Evolutionary conservation across 2,329 filamentous ascomycete species (phyloP).

Genomic region (Didymella segeticola): DNA sequence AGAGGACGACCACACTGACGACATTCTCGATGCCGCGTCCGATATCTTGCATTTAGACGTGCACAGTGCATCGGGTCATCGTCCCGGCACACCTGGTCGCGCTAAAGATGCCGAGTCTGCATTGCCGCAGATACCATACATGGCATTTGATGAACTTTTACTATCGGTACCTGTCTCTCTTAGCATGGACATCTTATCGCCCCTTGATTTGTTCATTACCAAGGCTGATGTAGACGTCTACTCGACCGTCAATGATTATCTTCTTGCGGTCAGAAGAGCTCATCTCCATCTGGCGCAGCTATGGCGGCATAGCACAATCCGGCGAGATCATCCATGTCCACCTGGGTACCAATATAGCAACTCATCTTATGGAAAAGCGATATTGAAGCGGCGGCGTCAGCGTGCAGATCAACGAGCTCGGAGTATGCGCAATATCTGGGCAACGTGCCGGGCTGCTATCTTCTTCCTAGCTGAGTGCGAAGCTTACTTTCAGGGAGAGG

Average conservation of each 20-base stretch:
- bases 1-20: slow-evolving; percentile 76
- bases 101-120: slow-evolving; percentile 40
- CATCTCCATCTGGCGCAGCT: slow-evolving; percentile 84
- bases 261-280: slow-evolving; percentile 83
- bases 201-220: slow-evolving; percentile 86
- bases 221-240: slow-evolving; percentile 79
- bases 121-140: slow-evolving; percentile 48
- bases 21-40: slow-evolving; percentile 81
- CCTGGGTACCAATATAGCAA: slow-evolving; percentile 69
- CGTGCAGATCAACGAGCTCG: slow-evolving; percentile 68
- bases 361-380: slow-evolving; percentile 65
- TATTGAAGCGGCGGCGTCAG: slow-evolving; percentile 67
- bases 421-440: slow-evolving; percentile 85
- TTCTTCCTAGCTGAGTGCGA: slow-evolving; percentile 90
- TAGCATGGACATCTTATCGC: slow-evolving; percentile 74
- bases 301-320: slow-evolving; percentile 83
- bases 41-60: slow-evolving; percentile 74
- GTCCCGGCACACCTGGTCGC: slow-evolving; percentile 51
- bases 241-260: slow-evolving; percentile 83
- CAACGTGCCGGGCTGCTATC: slow-evolving; percentile 82
- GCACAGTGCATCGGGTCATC: slow-evolving; percentile 52
- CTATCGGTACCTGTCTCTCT: slow-evolving; percentile 78
- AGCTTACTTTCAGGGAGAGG: slow-evolving; percentile 87
- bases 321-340: slow-evolving; percentile 78
- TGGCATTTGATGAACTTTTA: slow-evolving; percentile 79